Evolutionary conservation across 208 protist species (phyloP).

Genomic region (Acanthamoeba royreba): DNA sequence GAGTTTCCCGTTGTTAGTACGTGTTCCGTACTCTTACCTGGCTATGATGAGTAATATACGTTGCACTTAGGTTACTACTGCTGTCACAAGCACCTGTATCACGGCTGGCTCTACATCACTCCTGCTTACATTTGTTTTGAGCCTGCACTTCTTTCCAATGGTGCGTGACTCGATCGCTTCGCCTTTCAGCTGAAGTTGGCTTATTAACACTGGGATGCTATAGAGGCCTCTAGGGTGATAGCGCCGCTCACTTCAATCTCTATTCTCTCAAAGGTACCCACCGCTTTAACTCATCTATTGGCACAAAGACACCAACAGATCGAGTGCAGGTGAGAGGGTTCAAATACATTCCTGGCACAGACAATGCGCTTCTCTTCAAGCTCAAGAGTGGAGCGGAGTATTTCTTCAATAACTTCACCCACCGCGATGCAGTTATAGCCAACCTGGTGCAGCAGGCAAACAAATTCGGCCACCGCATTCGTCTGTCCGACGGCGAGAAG

Average conservation of each 20-base stretch:
- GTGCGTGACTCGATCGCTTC: not conserved
- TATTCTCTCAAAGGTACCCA: too few relatives aligned
- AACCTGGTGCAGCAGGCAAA: not conserved
- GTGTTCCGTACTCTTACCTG: not conserved
- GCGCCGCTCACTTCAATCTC: not conserved
- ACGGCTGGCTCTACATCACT: constrained; percentile 22
- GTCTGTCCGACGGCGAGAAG: not conserved
- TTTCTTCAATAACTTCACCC: constrained; percentile 17
- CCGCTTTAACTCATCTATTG: too few relatives aligned
- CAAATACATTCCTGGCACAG: not conserved
- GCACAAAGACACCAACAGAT: too few relatives aligned
- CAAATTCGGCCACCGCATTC: not conserved
- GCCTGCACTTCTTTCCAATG: not conserved
- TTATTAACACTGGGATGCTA: not conserved
- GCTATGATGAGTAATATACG: not conserved
- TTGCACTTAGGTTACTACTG: not conserved
- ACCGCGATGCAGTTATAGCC: not conserved
- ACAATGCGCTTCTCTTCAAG: not conserved
- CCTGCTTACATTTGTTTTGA: constrained; percentile 3
- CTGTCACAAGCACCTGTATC: constrained; percentile 20
- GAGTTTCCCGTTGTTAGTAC: not conserved
- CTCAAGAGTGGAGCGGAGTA: not conserved
- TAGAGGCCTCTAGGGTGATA: not conserved
- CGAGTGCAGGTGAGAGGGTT: not conserved
- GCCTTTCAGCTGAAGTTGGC: not conserved